Evolutionary conservation across 768 basidiomycete genomes (phyloP).

Genomic region (Amanita jacksonii): DNA sequence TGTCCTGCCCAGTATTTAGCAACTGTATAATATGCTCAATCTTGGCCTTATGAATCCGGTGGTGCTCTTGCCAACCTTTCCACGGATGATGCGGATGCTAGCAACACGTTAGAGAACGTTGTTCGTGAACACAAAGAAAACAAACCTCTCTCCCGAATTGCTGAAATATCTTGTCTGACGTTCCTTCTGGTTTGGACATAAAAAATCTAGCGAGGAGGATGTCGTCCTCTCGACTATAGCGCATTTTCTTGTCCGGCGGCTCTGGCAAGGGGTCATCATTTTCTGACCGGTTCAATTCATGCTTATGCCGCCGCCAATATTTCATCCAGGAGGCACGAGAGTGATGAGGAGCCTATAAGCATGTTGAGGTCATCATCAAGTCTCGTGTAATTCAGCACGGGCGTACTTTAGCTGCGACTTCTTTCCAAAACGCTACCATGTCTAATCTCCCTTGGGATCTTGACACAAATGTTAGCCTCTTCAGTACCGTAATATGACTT

Average conservation of each 20-base stretch:
- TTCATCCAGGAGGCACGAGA: constrained; percentile 94
- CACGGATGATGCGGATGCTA: constrained; percentile 86
- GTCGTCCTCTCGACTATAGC: constrained; percentile 75
- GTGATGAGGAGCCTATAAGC: constrained; percentile 75
- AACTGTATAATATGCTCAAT: constrained; percentile 72
- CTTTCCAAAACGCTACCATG: constrained; percentile 77
- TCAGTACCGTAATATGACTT: not conserved
- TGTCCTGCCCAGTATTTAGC: constrained; percentile 45
- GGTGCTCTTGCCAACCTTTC: constrained; percentile 93
- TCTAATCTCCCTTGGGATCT: constrained; percentile 54
- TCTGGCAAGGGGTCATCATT: constrained; percentile 61
- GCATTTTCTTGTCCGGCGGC: constrained; percentile 81
- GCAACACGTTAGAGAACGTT: not conserved
- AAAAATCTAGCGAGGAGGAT: constrained; percentile 72
- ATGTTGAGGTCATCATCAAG: not conserved
- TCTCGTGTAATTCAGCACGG: not conserved
- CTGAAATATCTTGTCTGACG: constrained; percentile 79
- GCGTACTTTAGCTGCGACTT: constrained; percentile 55
- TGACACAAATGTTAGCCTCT: constrained; percentile 5
- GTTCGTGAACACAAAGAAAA: constrained; percentile 4
- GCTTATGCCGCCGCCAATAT: constrained; percentile 82
- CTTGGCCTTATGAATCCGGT: constrained; percentile 79
- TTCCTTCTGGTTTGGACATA: constrained; percentile 63
- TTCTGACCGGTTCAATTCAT: constrained; percentile 63
- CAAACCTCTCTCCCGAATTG: constrained; percentile 63